Conservation (phyloP, 495 filamentous ascomycete species). For the Neurospora terricola region DNA sequence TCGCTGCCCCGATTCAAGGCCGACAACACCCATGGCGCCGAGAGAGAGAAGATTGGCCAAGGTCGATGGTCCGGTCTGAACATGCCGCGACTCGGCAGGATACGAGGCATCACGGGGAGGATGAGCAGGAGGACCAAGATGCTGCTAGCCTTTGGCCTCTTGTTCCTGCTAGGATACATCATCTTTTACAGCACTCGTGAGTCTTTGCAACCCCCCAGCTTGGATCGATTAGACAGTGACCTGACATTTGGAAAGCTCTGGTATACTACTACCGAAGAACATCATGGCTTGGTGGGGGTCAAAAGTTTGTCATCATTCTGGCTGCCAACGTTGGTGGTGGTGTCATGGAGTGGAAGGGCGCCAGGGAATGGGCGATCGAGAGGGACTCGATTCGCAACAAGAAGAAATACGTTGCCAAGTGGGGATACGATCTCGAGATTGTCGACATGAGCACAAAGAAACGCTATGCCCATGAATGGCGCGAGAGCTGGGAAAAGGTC, state of each 20-base stretch:
- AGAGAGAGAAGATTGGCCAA: constrained; percentile 67
- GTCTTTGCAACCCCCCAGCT: constrained; percentile 21
- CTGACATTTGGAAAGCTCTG: constrained; percentile 22
- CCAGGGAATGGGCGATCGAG: constrained; percentile 96
- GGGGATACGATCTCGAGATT: constrained; percentile 94
- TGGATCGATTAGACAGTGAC: neutral
- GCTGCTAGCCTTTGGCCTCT: constrained; percentile 45
- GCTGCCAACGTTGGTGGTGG: constrained; percentile 91
- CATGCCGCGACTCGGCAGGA: constrained; percentile 29
- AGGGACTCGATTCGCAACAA: constrained; percentile 94
- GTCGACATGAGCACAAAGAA: constrained; percentile 98
- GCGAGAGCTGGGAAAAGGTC: constrained; percentile 98
- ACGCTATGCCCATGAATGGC: constrained; percentile 96
- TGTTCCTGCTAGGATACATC: constrained; percentile 52
- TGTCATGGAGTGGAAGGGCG: constrained; percentile 98
- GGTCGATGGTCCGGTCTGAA: constrained; percentile 20
- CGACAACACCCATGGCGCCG: constrained; percentile 39
- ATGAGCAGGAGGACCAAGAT: constrained; percentile 44
- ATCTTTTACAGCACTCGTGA: constrained; percentile 61
- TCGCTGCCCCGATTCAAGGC: constrained; percentile 62
- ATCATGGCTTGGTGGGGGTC: constrained; percentile 61
- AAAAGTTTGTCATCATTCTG: constrained; percentile 87
- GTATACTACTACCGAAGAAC: constrained; percentile 40
- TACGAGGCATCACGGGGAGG: constrained; percentile 25
- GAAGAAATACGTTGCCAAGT: constrained; percentile 69